Conservation (phyloP, 1,284 basidiomycete genomes). For the Leccinum fallax region DNA sequence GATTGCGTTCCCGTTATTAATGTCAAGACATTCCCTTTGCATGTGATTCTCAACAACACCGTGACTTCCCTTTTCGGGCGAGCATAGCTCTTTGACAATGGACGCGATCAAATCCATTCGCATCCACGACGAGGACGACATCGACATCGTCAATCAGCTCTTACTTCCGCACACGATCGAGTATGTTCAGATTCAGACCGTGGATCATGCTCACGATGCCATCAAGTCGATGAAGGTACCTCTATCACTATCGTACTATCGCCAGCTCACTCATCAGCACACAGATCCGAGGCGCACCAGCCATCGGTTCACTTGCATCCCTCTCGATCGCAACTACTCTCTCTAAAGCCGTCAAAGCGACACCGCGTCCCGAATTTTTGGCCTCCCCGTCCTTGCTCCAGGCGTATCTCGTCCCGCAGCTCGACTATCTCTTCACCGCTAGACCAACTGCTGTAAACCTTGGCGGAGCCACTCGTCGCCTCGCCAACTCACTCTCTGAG, state of each 20-base stretch:
- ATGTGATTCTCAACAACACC: conserved; percentile 39
- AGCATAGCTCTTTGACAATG: conserved; percentile 17
- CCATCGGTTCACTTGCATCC: conserved; percentile 90
- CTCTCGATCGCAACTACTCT: conserved; percentile 74
- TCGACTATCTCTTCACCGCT: conserved; percentile 78
- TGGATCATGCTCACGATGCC: conserved; percentile 85
- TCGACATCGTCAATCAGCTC: conserved; percentile 87
- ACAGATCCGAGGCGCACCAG: conserved; percentile 89
- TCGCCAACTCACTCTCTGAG: conserved; percentile 49
- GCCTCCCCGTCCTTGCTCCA: conserved; percentile 50
- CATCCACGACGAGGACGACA: conserved; percentile 55
- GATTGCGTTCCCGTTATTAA: conserved; percentile 7
- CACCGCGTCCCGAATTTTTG: conserved; percentile 52
- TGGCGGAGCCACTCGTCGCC: conserved; percentile 76
- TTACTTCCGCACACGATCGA: conserved; percentile 79
- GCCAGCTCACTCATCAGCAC: background rate
- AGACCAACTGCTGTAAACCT: conserved; percentile 96
- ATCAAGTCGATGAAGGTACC: conserved; percentile 90
- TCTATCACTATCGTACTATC: conserved; percentile 1
- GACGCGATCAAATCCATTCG: conserved; percentile 61
- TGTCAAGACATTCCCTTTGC: conserved; percentile 14
- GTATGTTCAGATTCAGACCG: conserved; percentile 69
- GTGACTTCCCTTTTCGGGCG: conserved; percentile 25
- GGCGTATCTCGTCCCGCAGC: conserved; percentile 54
- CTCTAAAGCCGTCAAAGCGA: conserved; percentile 45